Base-by-base conservation (phyloP, 495 filamentous ascomycete species). In the Hypoxylon trugodes region DNA sequence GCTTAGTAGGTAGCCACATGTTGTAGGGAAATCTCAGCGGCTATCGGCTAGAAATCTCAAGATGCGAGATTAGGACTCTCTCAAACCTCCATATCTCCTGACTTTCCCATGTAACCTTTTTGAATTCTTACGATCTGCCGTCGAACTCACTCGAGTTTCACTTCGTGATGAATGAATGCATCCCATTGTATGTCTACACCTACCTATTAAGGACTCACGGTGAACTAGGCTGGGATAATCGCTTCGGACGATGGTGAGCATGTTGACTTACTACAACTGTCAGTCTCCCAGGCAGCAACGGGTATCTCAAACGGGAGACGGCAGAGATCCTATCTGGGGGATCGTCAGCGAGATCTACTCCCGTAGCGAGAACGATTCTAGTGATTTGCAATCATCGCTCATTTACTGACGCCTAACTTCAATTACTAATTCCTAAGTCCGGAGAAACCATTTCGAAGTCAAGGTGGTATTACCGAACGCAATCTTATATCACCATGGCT, bases 391-490 rank as follows among this genome's bases (percentile, higher is more conserved):
- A 59, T 48, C 49, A 8, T 41, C 18, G 35, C 32, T 28, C 19
- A 15, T 35, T 46, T 30, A 6, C 32, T 43, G 21, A 12, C 32
- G 30, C 18, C 13, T 42, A 37, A 24, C n/a, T n/a, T n/a, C 19
- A 15, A 42, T 46, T 30, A 6, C 32, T 43, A 26, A 12, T 37
- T 38, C 18, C 13, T 42, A 37, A 24, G 22, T 19, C 18, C 32
- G 62, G 38, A 46, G 43, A 48, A 47, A 38, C 4, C 15, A 35
- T 9, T 12, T 30, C 21, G 28, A 59, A 18, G 15, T 28, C 13
- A 16, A 61, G 41, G 42, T 32, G 42, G 55, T 55, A 59, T 59
- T 26, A 59, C 61, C 16, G 4, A 36, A 19, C 26, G 21, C 4
- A 59, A 41, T 25, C 10, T 47, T 9, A 30, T 38, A 36, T 10